Evolutionary conservation across 306 rosid genomes (phyloP).

Genomic region (Rubus parviflorus): DNA sequence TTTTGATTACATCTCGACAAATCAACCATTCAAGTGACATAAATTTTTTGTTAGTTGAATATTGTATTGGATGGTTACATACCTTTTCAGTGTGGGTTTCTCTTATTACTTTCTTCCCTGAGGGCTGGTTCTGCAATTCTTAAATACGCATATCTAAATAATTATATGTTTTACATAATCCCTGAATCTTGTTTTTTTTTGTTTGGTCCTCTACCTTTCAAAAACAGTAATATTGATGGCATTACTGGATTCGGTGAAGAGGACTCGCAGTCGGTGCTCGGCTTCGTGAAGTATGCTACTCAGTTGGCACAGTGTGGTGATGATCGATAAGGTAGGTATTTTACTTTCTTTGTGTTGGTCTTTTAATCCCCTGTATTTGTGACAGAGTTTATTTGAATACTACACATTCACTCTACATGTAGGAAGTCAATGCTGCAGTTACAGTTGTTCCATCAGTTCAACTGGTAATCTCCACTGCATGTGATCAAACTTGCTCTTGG

Average conservation of each 20-base stretch:
- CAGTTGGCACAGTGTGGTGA: conserved; percentile 53
- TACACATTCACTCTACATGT: not conserved
- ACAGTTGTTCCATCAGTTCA: not conserved
- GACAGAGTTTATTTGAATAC: not conserved
- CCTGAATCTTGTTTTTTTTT: not conserved
- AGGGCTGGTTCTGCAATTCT: not conserved
- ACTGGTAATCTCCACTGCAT: not conserved
- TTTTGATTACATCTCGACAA: too few species aligned
- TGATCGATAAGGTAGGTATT: conserved; percentile 45
- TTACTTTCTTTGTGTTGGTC: conserved; percentile 6
- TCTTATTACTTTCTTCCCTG: not conserved
- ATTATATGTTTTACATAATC: not conserved
- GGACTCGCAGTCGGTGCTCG: conserved; percentile 46
- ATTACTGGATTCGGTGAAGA: conserved; percentile 70
- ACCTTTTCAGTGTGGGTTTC: not conserved
- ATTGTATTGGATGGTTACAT: not conserved
- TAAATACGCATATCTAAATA: not conserved
- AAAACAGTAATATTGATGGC: conserved; percentile 74
- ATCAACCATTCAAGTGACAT: too few species aligned
- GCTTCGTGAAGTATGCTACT: conserved; percentile 62
- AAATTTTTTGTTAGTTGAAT: not conserved
- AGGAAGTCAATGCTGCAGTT: not conserved
- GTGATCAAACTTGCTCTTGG: not conserved
- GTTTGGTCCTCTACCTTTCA: not conserved
- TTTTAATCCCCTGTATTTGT: not conserved